Evolutionary conservation across 2,329 filamentous ascomycete species (phyloP).

Genomic region (Exutisphaerella laricina): DNA sequence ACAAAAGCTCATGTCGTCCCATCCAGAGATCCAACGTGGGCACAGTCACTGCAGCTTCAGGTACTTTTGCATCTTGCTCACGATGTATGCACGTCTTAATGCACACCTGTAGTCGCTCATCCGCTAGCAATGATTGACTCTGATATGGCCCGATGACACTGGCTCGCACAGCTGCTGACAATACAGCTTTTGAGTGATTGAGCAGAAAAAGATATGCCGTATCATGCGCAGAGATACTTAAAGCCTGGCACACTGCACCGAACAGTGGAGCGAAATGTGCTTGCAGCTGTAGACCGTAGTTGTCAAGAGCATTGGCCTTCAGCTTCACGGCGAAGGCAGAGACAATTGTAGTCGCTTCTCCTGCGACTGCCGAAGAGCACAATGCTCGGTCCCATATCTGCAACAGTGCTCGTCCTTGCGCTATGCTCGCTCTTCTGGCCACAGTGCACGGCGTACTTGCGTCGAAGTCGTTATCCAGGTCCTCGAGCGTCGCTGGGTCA

Average conservation of each 20-base stretch:
- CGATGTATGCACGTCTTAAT: constrained; percentile 55
- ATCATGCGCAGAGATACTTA: constrained; percentile 56
- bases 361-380: constrained; percentile 6
- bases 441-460: constrained; percentile 75
- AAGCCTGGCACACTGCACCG: constrained; percentile 59
- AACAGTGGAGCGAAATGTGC: constrained; percentile 67
- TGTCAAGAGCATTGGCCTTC: constrained; percentile 19
- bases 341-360: constrained; percentile 11
- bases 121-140: constrained; percentile 66
- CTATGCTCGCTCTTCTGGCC: constrained; percentile 65
- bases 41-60: constrained; percentile 67
- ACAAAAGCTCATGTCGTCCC: constrained; percentile 74
- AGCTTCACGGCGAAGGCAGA: constrained; percentile 19
- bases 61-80: constrained; percentile 40
- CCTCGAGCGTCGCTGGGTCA: constrained; percentile 46
- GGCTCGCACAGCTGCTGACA: constrained; percentile 70
- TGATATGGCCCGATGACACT: constrained; percentile 77
- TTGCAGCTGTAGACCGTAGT: constrained; percentile 24
- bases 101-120: constrained; percentile 51
- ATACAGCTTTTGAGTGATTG: constrained; percentile 67
- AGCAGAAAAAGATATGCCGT: constrained; percentile 71
- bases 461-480: constrained; percentile 69
- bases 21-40: constrained; percentile 79
- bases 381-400: constrained; percentile 61
- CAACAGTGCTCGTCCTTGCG: constrained; percentile 69